Base-by-base conservation (phyloP, 805 yeast species). In the Starmerella floricola region DNA sequence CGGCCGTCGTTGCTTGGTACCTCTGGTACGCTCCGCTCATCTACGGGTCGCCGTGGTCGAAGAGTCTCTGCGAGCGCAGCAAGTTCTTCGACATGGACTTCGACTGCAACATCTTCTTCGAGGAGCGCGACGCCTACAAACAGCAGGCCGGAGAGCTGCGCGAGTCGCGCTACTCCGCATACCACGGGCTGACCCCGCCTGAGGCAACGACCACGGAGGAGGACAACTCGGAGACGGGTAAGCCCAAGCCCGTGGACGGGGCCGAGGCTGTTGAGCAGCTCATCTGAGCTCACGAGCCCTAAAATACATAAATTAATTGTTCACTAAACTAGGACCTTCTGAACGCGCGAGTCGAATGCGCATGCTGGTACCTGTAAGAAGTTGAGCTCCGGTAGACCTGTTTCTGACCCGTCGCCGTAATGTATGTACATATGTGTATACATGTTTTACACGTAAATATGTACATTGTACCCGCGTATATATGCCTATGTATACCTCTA, bases 31-130 rank as follows among this genome's bases (percentile, higher is more conserved):
- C 83, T 2, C 80, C 97, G 28, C 62, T 91, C 56, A 72, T 79
- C 37, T 82, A 83, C 58, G 98, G 82, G 36, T 57, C 72, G 11
- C 72, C 74, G 41, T 88, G 97, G 96, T 80, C 94, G 36, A 70
- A 70, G 54, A 60, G 58, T 23, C 61, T 69, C 46, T 91, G 98
- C 64, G 63, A 67, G 45, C 64, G 68, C 34, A 66, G 87, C 34
- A 74, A 75, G 63, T 60, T 74, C 52, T 49, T 81, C 26, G 68
- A 73, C 31, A 91, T 97, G 98, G 98, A 91, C 68, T 91, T 77
- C 58, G 80, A 79, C 56, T 91, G 99, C 65, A 66, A 64, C 47
- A 53, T 67, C 12, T 85, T 73, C 57, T 55, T 61, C 29, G 62
- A 55, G 16, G 43, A 49, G 17, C 43, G 36, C 15, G 50, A 41